Conservation (phyloP, 139 green algal species). For the Chlamydomonas sp. region DNA sequence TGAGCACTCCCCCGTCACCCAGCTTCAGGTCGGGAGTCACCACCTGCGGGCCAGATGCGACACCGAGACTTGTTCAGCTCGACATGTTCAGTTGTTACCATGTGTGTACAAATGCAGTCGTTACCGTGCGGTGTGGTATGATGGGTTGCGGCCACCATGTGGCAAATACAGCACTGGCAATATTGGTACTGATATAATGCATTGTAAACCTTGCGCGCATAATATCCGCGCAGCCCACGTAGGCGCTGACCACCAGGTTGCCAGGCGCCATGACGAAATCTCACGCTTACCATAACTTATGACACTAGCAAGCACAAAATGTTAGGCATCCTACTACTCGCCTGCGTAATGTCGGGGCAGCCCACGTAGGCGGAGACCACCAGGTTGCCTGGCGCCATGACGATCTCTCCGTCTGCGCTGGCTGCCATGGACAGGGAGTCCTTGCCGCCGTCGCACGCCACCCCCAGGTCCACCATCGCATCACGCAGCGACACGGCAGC, state of each 20-base stretch:
- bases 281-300: background rate
- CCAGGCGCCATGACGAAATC: conserved; percentile 95
- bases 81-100: no score
- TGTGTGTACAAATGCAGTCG: no score
- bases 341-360: conserved; percentile 96
- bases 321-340: background rate
- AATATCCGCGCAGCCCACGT: conserved; percentile 95
- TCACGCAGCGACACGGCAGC: conserved; percentile 86
- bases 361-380: conserved; percentile 95
- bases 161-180: no score
- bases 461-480: conserved; percentile 85
- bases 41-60: conserved; percentile 30
- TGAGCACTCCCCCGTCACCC: conserved; percentile 63
- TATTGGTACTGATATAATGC: no score
- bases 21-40: conserved; percentile 86
- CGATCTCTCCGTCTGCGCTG: conserved; percentile 81
- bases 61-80: no score
- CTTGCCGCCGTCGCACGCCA: conserved; percentile 98
- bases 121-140: no score
- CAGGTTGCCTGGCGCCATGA: conserved; percentile 97
- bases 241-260: conserved; percentile 93
- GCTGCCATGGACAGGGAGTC: conserved; percentile 98
- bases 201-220: conserved; percentile 64
- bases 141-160: no score
- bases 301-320: background rate